Evolutionary conservation across 2,329 filamentous ascomycete genomes (phyloP), one percentile per base, ranked within the genome.

Genomic region (Pseudopyrenochaeta lycopersici): DNA sequence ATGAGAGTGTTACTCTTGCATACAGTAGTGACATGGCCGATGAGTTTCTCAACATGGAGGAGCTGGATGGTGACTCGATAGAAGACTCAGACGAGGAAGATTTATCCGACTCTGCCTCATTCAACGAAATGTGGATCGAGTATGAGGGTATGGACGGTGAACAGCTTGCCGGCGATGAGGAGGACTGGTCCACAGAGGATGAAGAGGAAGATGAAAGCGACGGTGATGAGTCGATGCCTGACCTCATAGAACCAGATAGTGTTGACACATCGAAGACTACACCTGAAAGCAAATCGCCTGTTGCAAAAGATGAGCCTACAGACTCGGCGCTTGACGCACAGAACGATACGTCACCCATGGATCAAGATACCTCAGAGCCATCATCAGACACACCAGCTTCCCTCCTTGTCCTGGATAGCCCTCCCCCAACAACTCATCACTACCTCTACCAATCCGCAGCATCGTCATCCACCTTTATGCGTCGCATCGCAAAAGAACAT

Each of bases 401-500:
- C 0, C 77, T 77, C 44, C 54, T 67, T n/a, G 67, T 78, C 17
- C 70, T 77, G 40, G 73, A 77, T 30, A 64, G 61, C 4, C 51
- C 58, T 2, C 74, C 74, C 1, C 76, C 76, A 2, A 9, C 61
- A 1, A 60, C 68, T 27, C 76, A 77, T 47, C 69, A 71, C 42
- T 77, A 85, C 32, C 62, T 75, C 4, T 73, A 80, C 41, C 52
- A 65, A 7, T 48, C 58, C 0, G 43, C 62, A 5, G 79, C 84
- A 54, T 76, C 77, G 31, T 84, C 70, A 4, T 58, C 75, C 9
- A 58, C 70, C 1, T 68, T 77, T 48, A 72, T 82, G 57, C 83
- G 84, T 49, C 80, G 83, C 35, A 80, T 85, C 17, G 74, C 74
- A 14, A 85, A 84, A 64, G 85, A 88, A 63, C 84, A 86, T 68